Conservation (phyloP, 1,284 basidiomycete species). For the Rhizoctonia solani region DNA sequence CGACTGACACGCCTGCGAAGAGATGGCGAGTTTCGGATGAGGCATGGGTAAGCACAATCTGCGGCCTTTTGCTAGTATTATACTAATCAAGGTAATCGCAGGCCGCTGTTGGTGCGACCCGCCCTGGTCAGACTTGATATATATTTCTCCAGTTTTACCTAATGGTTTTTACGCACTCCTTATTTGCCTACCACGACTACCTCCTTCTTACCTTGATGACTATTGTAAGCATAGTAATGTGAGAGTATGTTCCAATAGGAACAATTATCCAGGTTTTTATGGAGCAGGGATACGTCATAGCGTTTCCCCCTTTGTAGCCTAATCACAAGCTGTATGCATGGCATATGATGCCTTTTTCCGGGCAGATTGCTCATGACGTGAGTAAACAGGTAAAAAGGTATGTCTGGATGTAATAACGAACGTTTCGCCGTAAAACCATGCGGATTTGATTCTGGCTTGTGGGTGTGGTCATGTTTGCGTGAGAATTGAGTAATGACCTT, state of each 20-base stretch:
- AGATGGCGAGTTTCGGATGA: slow-evolving; percentile 67
- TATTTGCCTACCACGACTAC: not conserved
- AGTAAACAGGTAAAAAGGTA: too few relatives aligned
- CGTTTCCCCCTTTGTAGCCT: too few relatives aligned
- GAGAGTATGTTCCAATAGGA: not conserved
- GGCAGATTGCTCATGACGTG: too few relatives aligned
- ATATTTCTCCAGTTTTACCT: not conserved
- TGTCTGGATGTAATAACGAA: not conserved
- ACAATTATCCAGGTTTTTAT: not conserved
- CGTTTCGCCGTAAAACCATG: too few relatives aligned
- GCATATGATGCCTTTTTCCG: too few relatives aligned
- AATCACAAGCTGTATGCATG: too few relatives aligned
- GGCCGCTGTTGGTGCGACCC: slow-evolving; percentile 16
- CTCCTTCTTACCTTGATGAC: not conserved
- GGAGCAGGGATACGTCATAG: not conserved
- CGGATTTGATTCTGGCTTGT: not conserved
- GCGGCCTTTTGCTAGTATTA: not conserved
- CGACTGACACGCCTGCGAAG: slow-evolving; percentile 49
- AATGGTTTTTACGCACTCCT: not conserved
- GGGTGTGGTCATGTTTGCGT: slow-evolving; percentile 34
- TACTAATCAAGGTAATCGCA: not conserved
- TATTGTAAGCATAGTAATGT: slow-evolving; percentile 12
- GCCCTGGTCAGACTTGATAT: not conserved
- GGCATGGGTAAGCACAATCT: slow-evolving; percentile 35
- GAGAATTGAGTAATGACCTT: slow-evolving; percentile 33